These are phyloP conservation scores for Crepidotus variabilis DNA, from an alignment of 768 basidiomycete genomes.

Conservation along the genomic window DNA sequence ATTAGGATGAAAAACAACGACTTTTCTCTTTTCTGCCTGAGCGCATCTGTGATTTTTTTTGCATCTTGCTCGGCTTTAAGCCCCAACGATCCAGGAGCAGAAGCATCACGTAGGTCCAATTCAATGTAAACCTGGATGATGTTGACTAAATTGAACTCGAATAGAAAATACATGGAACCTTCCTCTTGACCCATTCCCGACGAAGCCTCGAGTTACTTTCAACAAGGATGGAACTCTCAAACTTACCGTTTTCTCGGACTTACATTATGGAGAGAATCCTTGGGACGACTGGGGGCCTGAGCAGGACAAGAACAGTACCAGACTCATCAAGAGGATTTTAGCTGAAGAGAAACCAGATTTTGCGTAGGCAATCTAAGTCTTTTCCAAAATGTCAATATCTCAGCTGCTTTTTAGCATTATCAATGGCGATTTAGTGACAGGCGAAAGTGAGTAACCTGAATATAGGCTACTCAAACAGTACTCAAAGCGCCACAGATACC, in stretches of 20 bases:
- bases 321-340: constrained; percentile 51
- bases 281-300: constrained; percentile 63
- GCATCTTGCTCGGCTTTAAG: too few relatives aligned
- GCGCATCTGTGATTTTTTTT: too few relatives aligned
- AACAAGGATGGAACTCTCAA: constrained; percentile 56
- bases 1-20: too few relatives aligned
- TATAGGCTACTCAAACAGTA: not conserved
- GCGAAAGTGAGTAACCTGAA: constrained; percentile 42
- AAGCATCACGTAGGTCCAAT: not conserved
- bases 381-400: not conserved
- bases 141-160: not conserved
- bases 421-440: constrained; percentile 69
- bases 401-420: constrained; percentile 38
- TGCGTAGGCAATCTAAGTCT: constrained; percentile 39
- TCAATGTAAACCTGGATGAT: not conserved
- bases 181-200: constrained; percentile 28
- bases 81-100: not conserved
- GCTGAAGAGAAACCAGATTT: constrained; percentile 58
- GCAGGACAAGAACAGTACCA: constrained; percentile 57
- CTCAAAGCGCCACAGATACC: constrained; percentile 36
- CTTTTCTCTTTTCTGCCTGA: too few relatives aligned
- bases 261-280: constrained; percentile 71
- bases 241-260: constrained; percentile 57
- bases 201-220: constrained; percentile 46
- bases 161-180: not conserved